Conservation (phyloP, 179 eudicot species). For the Beta macrorhiza region DNA sequence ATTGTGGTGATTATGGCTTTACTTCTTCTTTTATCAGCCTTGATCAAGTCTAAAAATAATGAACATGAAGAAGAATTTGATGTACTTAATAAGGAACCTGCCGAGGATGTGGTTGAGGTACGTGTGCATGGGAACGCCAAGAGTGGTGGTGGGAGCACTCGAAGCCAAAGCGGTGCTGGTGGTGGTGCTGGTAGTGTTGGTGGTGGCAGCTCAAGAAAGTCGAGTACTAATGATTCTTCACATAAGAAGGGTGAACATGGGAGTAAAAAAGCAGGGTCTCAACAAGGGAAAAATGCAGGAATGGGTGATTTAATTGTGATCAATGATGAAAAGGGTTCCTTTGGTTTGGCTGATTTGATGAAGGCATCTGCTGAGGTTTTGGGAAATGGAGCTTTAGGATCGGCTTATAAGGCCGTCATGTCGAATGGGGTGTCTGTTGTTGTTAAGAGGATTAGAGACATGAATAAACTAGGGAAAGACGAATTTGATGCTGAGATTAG, state of each 20-base stretch:
- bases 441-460: constrained; percentile 75
- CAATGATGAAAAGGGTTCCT: constrained; percentile 58
- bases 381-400: constrained; percentile 71
- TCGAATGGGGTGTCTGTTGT: constrained; percentile 66
- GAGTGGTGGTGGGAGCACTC: constrained; percentile 13
- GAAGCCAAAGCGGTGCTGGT: not conserved
- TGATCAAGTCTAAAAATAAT: constrained; percentile 20
- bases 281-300: constrained; percentile 27
- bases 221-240: constrained; percentile 28
- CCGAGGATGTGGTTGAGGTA: constrained; percentile 42
- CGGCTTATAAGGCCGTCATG: constrained; percentile 80
- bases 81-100: constrained; percentile 4
- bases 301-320: constrained; percentile 48
- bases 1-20: constrained; percentile 38
- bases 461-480: constrained; percentile 60
- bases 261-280: constrained; percentile 28
- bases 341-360: constrained; percentile 76
- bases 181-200: constrained; percentile 13
- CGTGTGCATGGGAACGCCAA: constrained; percentile 27
- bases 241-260: constrained; percentile 30
- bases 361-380: constrained; percentile 89
- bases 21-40: constrained; percentile 31
- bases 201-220: constrained; percentile 26
- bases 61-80: constrained; percentile 8
- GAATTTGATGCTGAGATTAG: constrained; percentile 65